Evolutionary conservation across 2,329 filamentous ascomycete genomes (phyloP).

Genomic region (Ilyonectria robusta): DNA sequence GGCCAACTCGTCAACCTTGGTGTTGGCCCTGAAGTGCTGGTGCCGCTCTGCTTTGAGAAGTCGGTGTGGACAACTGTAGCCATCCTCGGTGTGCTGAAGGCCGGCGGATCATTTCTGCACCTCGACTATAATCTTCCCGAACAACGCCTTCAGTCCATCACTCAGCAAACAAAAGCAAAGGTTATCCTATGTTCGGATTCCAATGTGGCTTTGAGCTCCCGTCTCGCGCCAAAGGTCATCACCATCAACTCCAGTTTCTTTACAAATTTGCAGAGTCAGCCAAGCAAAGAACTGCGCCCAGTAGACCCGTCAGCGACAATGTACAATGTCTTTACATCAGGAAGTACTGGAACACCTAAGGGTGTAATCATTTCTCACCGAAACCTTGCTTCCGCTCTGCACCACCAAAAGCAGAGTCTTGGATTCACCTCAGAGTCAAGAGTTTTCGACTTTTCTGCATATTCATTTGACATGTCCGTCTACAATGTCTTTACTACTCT

Average conservation of each 20-base stretch:
- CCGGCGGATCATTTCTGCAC: constrained; percentile 41
- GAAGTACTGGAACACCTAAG: constrained; percentile 35
- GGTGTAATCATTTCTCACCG: constrained; percentile 23
- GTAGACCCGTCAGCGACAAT: not conserved
- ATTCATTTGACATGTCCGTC: constrained; percentile 36
- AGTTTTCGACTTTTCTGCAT: constrained; percentile 38
- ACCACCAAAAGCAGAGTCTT: constrained; percentile 17
- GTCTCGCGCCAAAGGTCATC: constrained; percentile 1
- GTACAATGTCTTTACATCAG: constrained; percentile 38
- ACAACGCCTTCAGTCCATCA: constrained; percentile 20
- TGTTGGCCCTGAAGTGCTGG: constrained; percentile 39
- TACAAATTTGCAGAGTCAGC: not conserved
- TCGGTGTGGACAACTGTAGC: constrained; percentile 41
- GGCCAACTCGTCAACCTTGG: constrained; percentile 49
- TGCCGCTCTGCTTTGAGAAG: constrained; percentile 40
- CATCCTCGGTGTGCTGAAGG: constrained; percentile 43
- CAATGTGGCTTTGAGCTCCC: not conserved
- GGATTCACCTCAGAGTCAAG: constrained; percentile 9
- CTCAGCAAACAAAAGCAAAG: constrained; percentile 9
- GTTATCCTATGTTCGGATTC: not conserved
- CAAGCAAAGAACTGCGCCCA: not conserved
- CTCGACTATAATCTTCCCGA: constrained; percentile 33
- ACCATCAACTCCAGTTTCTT: not conserved
- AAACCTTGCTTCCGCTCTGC: constrained; percentile 4
- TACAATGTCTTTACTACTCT: constrained; percentile 28